Percentiles rank a stretch among this genome's conserved stretches.
Evolutionary conservation across 164 flowering plant species (phyloP).

Genomic region (Santalum album): DNA sequence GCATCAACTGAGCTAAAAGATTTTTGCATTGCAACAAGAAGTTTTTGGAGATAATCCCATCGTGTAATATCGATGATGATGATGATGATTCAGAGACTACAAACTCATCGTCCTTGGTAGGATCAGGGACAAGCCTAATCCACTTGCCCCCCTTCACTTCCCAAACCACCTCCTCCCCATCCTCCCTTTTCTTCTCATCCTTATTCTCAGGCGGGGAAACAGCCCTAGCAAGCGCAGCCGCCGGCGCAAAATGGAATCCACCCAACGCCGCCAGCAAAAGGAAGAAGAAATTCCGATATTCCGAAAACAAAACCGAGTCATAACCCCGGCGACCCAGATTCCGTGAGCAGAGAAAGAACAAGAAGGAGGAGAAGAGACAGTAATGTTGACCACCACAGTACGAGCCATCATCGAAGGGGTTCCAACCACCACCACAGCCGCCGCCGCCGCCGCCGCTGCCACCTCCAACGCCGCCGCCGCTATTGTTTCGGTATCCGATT

Average conservation of each 20-base stretch:
- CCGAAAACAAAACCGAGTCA: neutral
- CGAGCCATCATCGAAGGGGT: slow-evolving; percentile 9
- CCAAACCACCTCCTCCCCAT: slow-evolving; percentile 34
- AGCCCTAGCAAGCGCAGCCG: slow-evolving; percentile 30
- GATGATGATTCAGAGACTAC: slow-evolving; percentile 10
- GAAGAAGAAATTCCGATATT: no score
- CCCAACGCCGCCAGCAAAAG: slow-evolving; percentile 11
- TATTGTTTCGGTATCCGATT: neutral
- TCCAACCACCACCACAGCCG: neutral
- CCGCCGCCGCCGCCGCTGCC: neutral
- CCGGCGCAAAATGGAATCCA: slow-evolving; percentile 6
- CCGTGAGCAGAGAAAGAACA: slow-evolving; percentile 15
- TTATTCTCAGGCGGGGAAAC: neutral
- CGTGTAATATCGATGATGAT: neutral
- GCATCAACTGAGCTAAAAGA: slow-evolving; percentile 43
- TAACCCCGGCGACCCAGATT: slow-evolving; percentile 4
- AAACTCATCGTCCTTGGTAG: slow-evolving; percentile 41
- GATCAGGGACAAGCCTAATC: slow-evolving; percentile 40
- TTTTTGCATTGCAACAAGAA: slow-evolving; percentile 38
- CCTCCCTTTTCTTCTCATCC: neutral
- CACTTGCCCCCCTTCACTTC: slow-evolving; percentile 71
- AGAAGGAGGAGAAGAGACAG: slow-evolving; percentile 6
- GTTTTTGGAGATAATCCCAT: slow-evolving; percentile 7
- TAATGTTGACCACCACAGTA: neutral
- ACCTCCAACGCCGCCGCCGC: slow-evolving; percentile 5